Conservation (phyloP, 2,329 filamentous ascomycete species). For the Trichoderma citrinoviride region DNA sequence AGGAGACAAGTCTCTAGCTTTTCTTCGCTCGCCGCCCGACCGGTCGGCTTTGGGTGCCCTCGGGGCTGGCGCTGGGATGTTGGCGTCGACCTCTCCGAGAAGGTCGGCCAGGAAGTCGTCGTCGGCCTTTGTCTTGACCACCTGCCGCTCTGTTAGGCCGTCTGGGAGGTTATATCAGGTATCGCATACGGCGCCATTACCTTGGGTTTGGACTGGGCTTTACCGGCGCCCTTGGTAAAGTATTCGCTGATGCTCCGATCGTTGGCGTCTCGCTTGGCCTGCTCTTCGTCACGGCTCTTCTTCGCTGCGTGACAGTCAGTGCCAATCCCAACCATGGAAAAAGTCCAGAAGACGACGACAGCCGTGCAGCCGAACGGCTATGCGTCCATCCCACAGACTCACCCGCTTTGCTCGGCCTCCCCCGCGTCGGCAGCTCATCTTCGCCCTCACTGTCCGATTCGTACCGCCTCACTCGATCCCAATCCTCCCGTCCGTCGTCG, state of each 20-base stretch:
- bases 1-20: slow-evolving; percentile 77
- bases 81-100: slow-evolving; percentile 83
- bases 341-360: background rate
- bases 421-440: slow-evolving; percentile 37
- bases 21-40: slow-evolving; percentile 68
- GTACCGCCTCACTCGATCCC: slow-evolving; percentile 70
- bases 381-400: slow-evolving; percentile 26
- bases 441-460: slow-evolving; percentile 68
- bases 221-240: slow-evolving; percentile 73
- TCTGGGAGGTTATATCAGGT: background rate
- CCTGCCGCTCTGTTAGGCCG: slow-evolving; percentile 44
- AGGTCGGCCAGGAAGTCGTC: slow-evolving; percentile 82
- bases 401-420: slow-evolving; percentile 53
- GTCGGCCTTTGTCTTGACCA: slow-evolving; percentile 78
- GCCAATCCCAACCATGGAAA: background rate
- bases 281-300: slow-evolving; percentile 82
- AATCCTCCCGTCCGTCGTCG: slow-evolving; percentile 93
- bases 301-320: slow-evolving; percentile 57
- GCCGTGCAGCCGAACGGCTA: too few relatives aligned
- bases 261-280: slow-evolving; percentile 79
- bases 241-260: slow-evolving; percentile 93
- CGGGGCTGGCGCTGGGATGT: slow-evolving; percentile 55
- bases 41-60: slow-evolving; percentile 61
- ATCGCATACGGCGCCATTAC: slow-evolving; percentile 45
- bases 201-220: slow-evolving; percentile 74